Evolutionary conservation across 345 rosid genomes (phyloP).

Genomic region (Gossypium stocksii): DNA sequence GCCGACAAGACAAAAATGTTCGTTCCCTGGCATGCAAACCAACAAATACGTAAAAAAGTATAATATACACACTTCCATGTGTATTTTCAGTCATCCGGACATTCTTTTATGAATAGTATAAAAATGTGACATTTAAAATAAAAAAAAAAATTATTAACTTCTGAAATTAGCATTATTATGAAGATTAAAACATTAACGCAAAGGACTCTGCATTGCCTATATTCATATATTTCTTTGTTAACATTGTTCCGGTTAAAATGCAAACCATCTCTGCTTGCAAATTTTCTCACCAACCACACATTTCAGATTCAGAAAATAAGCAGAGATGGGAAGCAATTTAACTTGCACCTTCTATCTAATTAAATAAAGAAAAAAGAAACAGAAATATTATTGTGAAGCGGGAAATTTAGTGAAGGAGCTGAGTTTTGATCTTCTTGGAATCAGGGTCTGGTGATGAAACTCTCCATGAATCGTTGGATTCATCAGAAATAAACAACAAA

Average conservation of each 20-base stretch:
- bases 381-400: conserved; percentile 18
- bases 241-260: conserved; percentile 41
- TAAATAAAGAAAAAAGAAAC: neutral
- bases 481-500: conserved; percentile 53
- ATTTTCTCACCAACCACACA: conserved; percentile 16
- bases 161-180: neutral
- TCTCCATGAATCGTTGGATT: conserved; percentile 49
- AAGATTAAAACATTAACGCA: conserved; percentile 7
- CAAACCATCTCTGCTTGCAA: conserved; percentile 47
- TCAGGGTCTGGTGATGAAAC: conserved; percentile 44
- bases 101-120: neutral
- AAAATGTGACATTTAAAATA: neutral
- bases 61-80: neutral
- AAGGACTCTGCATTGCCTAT: conserved; percentile 25
- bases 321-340: conserved; percentile 61
- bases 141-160: neutral
- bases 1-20: conserved; percentile 29
- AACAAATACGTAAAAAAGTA: neutral
- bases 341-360: conserved; percentile 18
- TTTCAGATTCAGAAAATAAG: conserved; percentile 1
- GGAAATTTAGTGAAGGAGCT: neutral
- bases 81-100: neutral
- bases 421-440: conserved; percentile 40
- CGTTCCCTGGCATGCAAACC: conserved; percentile 32
- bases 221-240: neutral